Evolutionary conservation across 768 basidiomycete species (phyloP), one percentile per base, ranked within the genome.

Genomic region (Kondoa malvinella): DNA sequence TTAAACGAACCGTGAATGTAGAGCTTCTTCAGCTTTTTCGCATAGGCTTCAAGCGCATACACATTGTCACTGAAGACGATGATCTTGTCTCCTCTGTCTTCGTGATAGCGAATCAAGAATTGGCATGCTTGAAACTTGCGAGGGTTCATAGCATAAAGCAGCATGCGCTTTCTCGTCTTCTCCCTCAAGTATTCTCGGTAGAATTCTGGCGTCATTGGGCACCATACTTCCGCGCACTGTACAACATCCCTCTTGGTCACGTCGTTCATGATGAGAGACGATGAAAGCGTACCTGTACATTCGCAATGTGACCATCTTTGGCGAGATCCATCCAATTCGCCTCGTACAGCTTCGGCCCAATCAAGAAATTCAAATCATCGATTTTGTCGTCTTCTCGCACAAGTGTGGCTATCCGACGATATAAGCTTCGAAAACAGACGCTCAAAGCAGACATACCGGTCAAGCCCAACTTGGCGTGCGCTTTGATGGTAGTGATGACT

Each of bases 291-390:
- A 92, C 92, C 85, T 97, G 92, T n/a, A 99, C 95, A 75, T 95
- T 97, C 4, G 95, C 95, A 75, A 99, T 99, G 77, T 99, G 95
- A 1, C 95, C 95, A 78, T 97, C 97, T 69, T 90, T 91, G 65
- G 95, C 95, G 72, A 99, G 84, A 77, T 99, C 95, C 94, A 99
- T 97, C 95, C 95, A 99, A 76, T 99, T 99, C 2, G 95, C 95
- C 78, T 99, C 95, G 76, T 99, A 99, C 32, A 99, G 82, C 78
- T 99, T 99, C 12, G 95, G 95, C 4, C 95, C 95, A 77, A 99
- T 97, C 86, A 97, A 89, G 75, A 97, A 99, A 76, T 97, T 97
- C 67, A 99, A 80, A 78, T 99, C 95, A 17, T 87, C 87, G 74
- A 99, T 97, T 80, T 96, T 96, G 77, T 99, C 95, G 75, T 99